Percentiles rank a stretch among this genome's conserved stretches.
phyloP scores from a whole-genome alignment of 1,139 yeast species.

The Geotrichum klebahnii region DNA sequence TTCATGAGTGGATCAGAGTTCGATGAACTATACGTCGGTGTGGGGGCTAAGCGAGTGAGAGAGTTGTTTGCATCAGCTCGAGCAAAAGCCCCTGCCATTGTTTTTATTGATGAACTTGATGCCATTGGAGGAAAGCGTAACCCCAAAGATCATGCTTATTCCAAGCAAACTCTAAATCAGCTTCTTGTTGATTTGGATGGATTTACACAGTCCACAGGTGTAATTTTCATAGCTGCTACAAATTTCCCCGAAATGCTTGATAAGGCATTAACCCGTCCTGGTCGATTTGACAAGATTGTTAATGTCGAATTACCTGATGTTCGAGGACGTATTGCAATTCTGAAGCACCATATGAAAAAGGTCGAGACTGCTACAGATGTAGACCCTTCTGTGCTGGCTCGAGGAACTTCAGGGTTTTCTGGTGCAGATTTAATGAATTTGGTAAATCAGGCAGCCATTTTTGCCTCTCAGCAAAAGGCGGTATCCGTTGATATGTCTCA shows the following conservation, averaged over 20 bases:
- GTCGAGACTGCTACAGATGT: slow-evolving; percentile 82
- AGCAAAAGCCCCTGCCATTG: slow-evolving; percentile 93
- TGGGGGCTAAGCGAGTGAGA: slow-evolving; percentile 96
- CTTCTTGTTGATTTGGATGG: slow-evolving; percentile 95
- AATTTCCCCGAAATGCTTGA: slow-evolving; percentile 96
- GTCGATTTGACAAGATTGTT: slow-evolving; percentile 94
- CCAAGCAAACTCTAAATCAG: slow-evolving; percentile 94
- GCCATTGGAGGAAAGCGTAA: slow-evolving; percentile 98
- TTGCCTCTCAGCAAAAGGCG: slow-evolving; percentile 90
- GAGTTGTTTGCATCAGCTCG: slow-evolving; percentile 91
- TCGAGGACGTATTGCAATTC: slow-evolving; percentile 89
- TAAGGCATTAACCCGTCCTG: slow-evolving; percentile 96
- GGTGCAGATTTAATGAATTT: slow-evolving; percentile 96
- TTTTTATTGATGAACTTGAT: slow-evolving; percentile 93
- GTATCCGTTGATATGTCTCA: slow-evolving; percentile 85
- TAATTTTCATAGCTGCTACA: slow-evolving; percentile 95
- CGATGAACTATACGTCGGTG: slow-evolving; percentile 97
- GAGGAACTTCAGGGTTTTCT: slow-evolving; percentile 95
- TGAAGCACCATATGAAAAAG: slow-evolving; percentile 87
- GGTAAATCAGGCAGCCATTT: slow-evolving; percentile 96
- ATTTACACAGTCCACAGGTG: slow-evolving; percentile 86
- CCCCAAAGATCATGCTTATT: slow-evolving; percentile 96
- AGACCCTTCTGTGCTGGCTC: slow-evolving; percentile 82
- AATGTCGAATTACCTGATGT: slow-evolving; percentile 96
- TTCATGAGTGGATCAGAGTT: slow-evolving; percentile 98